Conservation (phyloP, 1,139 yeast genomes). For the Magnusiomyces ingens region DNA sequence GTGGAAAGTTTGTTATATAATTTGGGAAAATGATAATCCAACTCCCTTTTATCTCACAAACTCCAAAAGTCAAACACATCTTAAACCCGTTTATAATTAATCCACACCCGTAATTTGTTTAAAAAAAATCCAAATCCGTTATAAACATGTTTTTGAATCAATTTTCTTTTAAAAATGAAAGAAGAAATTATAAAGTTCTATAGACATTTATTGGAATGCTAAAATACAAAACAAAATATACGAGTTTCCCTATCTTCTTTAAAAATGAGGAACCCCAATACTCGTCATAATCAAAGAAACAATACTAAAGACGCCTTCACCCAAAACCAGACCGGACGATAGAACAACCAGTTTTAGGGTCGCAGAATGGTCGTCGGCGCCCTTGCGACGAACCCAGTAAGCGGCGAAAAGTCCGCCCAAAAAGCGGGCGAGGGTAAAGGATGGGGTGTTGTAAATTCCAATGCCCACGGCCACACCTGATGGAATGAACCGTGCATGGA, state of each 20-base stretch:
- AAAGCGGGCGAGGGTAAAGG: conserved; percentile 88
- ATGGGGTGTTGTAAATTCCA: conserved; percentile 90
- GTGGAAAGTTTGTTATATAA: no score
- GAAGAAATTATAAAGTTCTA: no score
- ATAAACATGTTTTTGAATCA: no score
- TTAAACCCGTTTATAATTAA: no score
- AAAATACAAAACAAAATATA: neutral
- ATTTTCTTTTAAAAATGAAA: no score
- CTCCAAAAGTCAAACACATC: no score
- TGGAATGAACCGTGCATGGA: conserved; percentile 53
- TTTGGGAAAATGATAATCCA: no score
- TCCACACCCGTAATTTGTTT: no score
- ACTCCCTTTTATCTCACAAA: no score
- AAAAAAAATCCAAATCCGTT: no score
- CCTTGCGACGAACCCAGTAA: conserved; percentile 18
- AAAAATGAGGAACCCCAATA: conserved; percentile 45
- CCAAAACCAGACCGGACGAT: conserved; percentile 86
- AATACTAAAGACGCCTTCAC: conserved; percentile 87
- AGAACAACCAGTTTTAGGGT: conserved; percentile 72
- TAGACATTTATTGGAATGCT: no score
- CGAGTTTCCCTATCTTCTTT: conserved; percentile 10
- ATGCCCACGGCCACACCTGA: conserved; percentile 96
- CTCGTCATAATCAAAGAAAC: conserved; percentile 73
- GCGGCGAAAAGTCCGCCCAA: conserved; percentile 73
- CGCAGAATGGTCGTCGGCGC: conserved; percentile 33